Evolutionary conservation across 192 early-diverging fungal species (phyloP).

Genomic region (Coemansia sp.): DNA sequence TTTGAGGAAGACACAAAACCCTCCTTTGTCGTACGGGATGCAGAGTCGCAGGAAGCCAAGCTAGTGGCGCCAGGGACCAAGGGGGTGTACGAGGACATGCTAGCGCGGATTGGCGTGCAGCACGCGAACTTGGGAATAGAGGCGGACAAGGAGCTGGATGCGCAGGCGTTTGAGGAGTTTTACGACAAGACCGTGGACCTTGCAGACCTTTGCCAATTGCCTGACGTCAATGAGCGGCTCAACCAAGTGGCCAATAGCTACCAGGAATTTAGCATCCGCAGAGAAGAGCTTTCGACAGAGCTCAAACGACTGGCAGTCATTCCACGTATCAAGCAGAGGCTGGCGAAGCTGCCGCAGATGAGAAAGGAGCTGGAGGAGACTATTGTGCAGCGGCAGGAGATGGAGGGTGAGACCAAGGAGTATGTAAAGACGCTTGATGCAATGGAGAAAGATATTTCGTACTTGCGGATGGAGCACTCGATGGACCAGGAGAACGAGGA

Average conservation of each 20-base stretch:
- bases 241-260: slow-evolving; percentile 53
- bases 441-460: slow-evolving; percentile 48
- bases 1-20: slow-evolving; percentile 40
- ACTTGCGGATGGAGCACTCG: slow-evolving; percentile 46
- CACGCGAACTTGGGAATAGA: slow-evolving; percentile 46
- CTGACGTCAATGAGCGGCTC: slow-evolving; percentile 52
- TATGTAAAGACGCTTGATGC: slow-evolving; percentile 21
- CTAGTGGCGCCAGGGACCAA: slow-evolving; percentile 53
- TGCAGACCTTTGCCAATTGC: slow-evolving; percentile 50
- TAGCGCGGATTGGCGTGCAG: slow-evolving; percentile 51
- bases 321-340: slow-evolving; percentile 40
- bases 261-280: slow-evolving; percentile 43
- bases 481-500: slow-evolving; percentile 53
- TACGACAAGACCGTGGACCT: slow-evolving; percentile 55
- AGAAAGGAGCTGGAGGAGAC: slow-evolving; percentile 32
- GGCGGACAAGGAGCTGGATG: slow-evolving; percentile 34
- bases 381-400: slow-evolving; percentile 17
- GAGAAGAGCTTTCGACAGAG: slow-evolving; percentile 43
- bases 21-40: slow-evolving; percentile 42
- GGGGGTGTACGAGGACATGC: slow-evolving; percentile 56
- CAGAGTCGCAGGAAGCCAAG: slow-evolving; percentile 49
- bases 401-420: slow-evolving; percentile 35
- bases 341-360: slow-evolving; percentile 45
- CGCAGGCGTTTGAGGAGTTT: slow-evolving; percentile 52
- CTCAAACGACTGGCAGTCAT: slow-evolving; percentile 46